phyloP scores from a whole-genome alignment of 345 rosid species.

The Rhizophora apiculata region DNA sequence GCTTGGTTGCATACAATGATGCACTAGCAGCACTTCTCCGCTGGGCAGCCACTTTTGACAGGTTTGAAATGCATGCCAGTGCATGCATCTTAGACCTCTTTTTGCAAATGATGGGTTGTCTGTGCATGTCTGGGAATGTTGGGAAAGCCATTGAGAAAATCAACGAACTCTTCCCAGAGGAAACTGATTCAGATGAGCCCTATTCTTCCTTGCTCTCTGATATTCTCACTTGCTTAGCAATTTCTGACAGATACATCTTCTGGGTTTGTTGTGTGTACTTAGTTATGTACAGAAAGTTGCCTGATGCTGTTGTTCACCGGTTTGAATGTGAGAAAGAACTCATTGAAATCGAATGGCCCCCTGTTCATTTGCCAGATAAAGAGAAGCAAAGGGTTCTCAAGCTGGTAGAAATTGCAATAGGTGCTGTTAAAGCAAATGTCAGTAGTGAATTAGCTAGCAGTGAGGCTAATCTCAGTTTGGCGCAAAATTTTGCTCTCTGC shows the following conservation, averaged over 20 bases:
- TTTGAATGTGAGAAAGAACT: conserved; percentile 81
- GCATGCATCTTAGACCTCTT: conserved; percentile 81
- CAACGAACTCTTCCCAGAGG: conserved; percentile 37
- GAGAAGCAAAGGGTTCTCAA: conserved; percentile 52
- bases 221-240: conserved; percentile 77
- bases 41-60: conserved; percentile 38
- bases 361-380: conserved; percentile 44
- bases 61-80: conserved; percentile 47
- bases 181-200: conserved; percentile 54
- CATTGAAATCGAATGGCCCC: conserved; percentile 68
- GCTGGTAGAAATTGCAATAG: conserved; percentile 49
- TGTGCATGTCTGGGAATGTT: conserved; percentile 70
- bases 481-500: conserved; percentile 55
- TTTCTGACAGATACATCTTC: conserved; percentile 91
- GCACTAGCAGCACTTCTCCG: conserved; percentile 64
- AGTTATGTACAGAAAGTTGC: conserved; percentile 95
- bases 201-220: conserved; percentile 59
- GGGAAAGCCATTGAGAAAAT: conserved; percentile 60
- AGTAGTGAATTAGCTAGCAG: conserved; percentile 25
- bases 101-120: conserved; percentile 82
- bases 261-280: conserved; percentile 99
- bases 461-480: conserved; percentile 31
- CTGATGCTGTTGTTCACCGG: conserved; percentile 59
- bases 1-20: conserved; percentile 60
- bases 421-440: conserved; percentile 31